These are phyloP conservation scores for Epichloe amarillans DNA, from an alignment of 2,329 filamentous ascomycete species.

Conservation along the genomic window DNA sequence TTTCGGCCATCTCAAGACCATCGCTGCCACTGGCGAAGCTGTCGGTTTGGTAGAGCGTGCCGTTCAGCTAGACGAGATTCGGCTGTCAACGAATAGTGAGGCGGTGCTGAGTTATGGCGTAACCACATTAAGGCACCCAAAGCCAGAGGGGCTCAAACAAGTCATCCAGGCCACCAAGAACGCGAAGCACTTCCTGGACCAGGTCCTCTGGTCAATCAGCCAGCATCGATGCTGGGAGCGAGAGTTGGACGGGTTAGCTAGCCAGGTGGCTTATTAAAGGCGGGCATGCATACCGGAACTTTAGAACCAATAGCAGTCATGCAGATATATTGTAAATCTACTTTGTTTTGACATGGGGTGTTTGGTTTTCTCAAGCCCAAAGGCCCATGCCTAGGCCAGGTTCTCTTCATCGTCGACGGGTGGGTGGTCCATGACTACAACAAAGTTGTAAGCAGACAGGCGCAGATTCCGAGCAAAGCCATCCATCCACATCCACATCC, in stretches of 20 bases:
- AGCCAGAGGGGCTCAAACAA: conserved; percentile 47
- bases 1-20: conserved; percentile 69
- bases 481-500: too few relatives aligned
- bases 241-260: conserved; percentile 56
- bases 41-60: conserved; percentile 46
- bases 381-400: too few relatives aligned
- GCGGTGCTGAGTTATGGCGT: conserved; percentile 61
- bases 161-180: conserved; percentile 51
- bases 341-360: too few relatives aligned
- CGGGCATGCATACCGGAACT: background rate
- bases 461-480: too few relatives aligned
- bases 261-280: conserved; percentile 53
- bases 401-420: too few relatives aligned
- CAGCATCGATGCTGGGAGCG: conserved; percentile 62
- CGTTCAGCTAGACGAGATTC: conserved; percentile 28
- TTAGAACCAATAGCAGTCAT: too few relatives aligned
- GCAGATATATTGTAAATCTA: too few relatives aligned
- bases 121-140: conserved; percentile 46
- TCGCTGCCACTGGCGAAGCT: conserved; percentile 62
- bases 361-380: too few relatives aligned
- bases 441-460: too few relatives aligned
- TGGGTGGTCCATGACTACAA: too few relatives aligned
- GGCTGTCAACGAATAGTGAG: conserved; percentile 29
- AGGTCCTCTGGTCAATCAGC: conserved; percentile 56
- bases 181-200: conserved; percentile 54